These are phyloP conservation scores for Stachybotrys elegans DNA, from an alignment of 2,329 filamentous ascomycete genomes.

Conservation along the genomic window DNA sequence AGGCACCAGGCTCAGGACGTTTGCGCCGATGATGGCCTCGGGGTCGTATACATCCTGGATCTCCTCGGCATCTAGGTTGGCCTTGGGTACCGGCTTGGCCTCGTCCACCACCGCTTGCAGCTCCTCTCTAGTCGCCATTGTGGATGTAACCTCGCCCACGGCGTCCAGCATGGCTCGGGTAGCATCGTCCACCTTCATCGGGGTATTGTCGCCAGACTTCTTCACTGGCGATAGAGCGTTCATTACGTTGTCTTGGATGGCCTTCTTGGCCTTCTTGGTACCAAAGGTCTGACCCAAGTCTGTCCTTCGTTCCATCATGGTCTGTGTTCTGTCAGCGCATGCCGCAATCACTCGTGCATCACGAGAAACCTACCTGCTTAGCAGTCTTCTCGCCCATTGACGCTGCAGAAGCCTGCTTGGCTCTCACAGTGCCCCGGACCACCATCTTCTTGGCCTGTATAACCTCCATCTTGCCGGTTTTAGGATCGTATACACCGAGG, in stretches of 20 bases:
- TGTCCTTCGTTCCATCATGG: conserved; percentile 56
- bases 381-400: conserved; percentile 30
- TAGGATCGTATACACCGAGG: conserved; percentile 58
- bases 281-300: conserved; percentile 75
- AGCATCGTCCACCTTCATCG: conserved; percentile 49
- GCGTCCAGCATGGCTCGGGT: conserved; percentile 57
- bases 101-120: conserved; percentile 60
- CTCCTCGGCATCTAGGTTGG: conserved; percentile 61
- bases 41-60: conserved; percentile 70
- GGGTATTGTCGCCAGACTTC: conserved; percentile 26
- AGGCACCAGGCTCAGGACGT: conserved; percentile 62
- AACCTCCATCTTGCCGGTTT: conserved; percentile 53
- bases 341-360: conserved; percentile 7
- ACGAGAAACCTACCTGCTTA: conserved; percentile 18
- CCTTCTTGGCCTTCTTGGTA: conserved; percentile 81
- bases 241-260: conserved; percentile 60
- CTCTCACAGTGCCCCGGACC: conserved; percentile 51
- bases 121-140: conserved; percentile 63
- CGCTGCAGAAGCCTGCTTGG: conserved; percentile 46
- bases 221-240: conserved; percentile 59
- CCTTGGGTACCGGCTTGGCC: conserved; percentile 66
- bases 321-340: conserved; percentile 34
- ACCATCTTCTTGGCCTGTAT: conserved; percentile 61
- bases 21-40: conserved; percentile 59
- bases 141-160: conserved; percentile 56